Conservation (phyloP, 1,284 basidiomycete genomes). For the Heimioporus retisporus region DNA sequence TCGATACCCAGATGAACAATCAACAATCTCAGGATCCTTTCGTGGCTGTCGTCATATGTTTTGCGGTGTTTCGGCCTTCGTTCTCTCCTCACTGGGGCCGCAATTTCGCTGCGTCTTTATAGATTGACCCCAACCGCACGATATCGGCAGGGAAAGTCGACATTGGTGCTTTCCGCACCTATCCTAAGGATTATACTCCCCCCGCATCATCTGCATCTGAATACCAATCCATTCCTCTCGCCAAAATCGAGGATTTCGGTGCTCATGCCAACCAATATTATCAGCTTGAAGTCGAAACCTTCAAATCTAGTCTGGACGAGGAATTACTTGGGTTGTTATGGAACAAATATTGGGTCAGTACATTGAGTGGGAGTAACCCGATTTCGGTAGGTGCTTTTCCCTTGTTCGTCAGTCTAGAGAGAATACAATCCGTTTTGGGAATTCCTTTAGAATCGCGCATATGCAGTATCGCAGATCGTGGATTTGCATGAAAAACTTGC, state of each 20-base stretch:
- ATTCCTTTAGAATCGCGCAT: constrained; percentile 83
- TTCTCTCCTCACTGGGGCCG: not conserved
- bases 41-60: constrained; percentile 93
- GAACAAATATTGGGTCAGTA: constrained; percentile 99
- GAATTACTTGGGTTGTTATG: constrained; percentile 91
- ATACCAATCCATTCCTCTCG: constrained; percentile 95
- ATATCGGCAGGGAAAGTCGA: constrained; percentile 98
- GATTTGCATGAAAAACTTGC: constrained; percentile 92
- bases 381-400: constrained; percentile 75
- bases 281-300: constrained; percentile 93
- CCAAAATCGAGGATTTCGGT: constrained; percentile 98
- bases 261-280: constrained; percentile 99
- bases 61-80: not conserved
- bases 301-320: constrained; percentile 91
- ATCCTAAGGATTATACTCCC: constrained; percentile 92
- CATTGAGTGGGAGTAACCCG: constrained; percentile 90
- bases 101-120: not conserved
- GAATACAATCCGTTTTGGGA: not conserved
- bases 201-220: constrained; percentile 76
- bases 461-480: constrained; percentile 88
- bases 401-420: not conserved
- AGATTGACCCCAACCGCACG: constrained; percentile 99
- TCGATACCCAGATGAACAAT: constrained; percentile 95
- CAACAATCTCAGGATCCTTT: constrained; percentile 98
- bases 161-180: constrained; percentile 98